Evolutionary conservation across 495 filamentous ascomycete genomes (phyloP).

Genomic region (Daldinia bambusicola): DNA sequence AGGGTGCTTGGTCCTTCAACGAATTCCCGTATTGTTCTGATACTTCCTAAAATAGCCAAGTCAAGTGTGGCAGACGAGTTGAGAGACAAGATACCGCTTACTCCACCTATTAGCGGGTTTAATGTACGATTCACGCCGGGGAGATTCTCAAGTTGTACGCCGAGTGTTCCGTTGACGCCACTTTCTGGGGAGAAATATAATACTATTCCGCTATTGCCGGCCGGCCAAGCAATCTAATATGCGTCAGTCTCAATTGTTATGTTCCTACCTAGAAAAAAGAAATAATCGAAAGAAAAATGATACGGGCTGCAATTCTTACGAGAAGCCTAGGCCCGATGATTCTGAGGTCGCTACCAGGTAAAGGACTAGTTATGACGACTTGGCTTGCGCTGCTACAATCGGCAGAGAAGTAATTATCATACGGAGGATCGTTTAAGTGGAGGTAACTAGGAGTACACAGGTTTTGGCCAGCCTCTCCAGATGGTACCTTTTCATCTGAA

Average conservation of each 20-base stretch:
- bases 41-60: slow-evolving; percentile 67
- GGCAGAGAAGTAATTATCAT: slow-evolving; percentile 72
- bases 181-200: slow-evolving; percentile 65
- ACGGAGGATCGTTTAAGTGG: slow-evolving; percentile 57
- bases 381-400: slow-evolving; percentile 67
- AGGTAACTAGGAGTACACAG: slow-evolving; percentile 36
- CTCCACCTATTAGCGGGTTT: slow-evolving; percentile 59
- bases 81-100: slow-evolving; percentile 63
- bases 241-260: slow-evolving; percentile 22
- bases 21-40: slow-evolving; percentile 70
- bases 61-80: slow-evolving; percentile 65
- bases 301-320: slow-evolving; percentile 25
- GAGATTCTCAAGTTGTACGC: slow-evolving; percentile 62
- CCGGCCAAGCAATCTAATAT: slow-evolving; percentile 68
- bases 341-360: slow-evolving; percentile 62
- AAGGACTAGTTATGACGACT: slow-evolving; percentile 67
- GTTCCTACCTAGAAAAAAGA: neutral
- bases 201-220: slow-evolving; percentile 69
- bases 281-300: neutral
- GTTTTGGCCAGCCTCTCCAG: slow-evolving; percentile 8
- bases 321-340: slow-evolving; percentile 66
- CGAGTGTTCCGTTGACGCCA: slow-evolving; percentile 64
- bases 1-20: slow-evolving; percentile 67
- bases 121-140: slow-evolving; percentile 43
- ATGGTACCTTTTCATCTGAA: slow-evolving; percentile 10